Percentiles rank a stretch among this genome's conserved stretches.
Evolutionary conservation across 2,329 filamentous ascomycete genomes (phyloP).

Genomic region (Fusarium oligoseptatum): DNA sequence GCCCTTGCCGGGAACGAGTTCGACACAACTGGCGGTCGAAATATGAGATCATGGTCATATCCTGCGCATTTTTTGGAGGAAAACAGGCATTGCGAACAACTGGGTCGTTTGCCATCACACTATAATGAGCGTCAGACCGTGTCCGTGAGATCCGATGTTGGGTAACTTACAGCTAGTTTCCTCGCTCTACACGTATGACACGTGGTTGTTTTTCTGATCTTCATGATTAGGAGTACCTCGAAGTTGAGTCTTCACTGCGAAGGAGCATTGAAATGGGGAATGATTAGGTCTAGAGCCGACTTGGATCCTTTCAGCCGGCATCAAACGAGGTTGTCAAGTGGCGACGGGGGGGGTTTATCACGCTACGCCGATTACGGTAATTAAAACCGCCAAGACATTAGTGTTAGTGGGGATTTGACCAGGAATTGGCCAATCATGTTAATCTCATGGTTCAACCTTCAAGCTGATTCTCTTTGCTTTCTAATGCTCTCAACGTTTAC

Average conservation of each 20-base stretch:
- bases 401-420: not conserved
- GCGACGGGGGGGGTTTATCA: not conserved
- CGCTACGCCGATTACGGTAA: not conserved
- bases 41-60: conserved; percentile 45
- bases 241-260: too few species aligned
- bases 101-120: conserved; percentile 45
- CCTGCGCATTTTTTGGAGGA: conserved; percentile 39
- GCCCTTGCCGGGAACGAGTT: not conserved
- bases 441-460: not conserved
- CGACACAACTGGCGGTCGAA: conserved; percentile 13
- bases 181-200: conserved; percentile 45
- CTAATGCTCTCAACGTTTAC: conserved; percentile 13
- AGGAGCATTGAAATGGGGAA: not conserved
- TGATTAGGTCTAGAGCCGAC: not conserved
- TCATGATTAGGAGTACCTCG: conserved; percentile 25
- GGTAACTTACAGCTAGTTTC: conserved; percentile 41
- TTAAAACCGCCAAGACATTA: conserved; percentile 9
- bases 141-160: not conserved
- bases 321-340: not conserved
- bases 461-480: not conserved
- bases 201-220: conserved; percentile 39
- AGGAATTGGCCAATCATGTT: not conserved
- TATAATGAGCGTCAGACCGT: not conserved
- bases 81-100: conserved; percentile 43
- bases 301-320: not conserved